Base-by-base conservation (phyloP, 148 eudicot genomes). In the Talinum fruticosum region DNA sequence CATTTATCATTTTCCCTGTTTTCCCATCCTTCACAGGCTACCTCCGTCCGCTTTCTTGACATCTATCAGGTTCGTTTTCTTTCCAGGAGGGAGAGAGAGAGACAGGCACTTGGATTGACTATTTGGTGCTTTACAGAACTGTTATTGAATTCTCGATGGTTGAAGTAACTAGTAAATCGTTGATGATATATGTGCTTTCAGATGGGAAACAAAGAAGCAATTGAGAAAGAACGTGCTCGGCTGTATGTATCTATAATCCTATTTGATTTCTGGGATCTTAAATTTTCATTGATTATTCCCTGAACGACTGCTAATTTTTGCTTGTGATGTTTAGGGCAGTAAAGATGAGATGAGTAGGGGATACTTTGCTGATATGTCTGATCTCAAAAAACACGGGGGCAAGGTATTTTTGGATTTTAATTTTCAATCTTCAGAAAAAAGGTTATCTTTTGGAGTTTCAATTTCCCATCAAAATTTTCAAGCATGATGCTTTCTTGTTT, bases 271-370 rank as follows among this genome's bases (percentile, higher is more conserved):
- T 78, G 24, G 8, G 19, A n/a, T 82, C 36, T 76, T 44, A 57
- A 51, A 14, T 49, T 70, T 80, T 76, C 66, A 79, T 67, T 59
- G 28, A 24, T 78, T 65, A 53, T 73, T 53, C 67, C 37, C 81
- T 80, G 72, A 35, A 64, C 76, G 79, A 30, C 32, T 69, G 3
- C 35, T 79, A 14, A 32, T 79, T 65, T 47, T 73, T 75, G 62
- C 29, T 78, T 59, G 83, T 79, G 32, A 80, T 3, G 33, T 88
- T 78, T 90, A 88, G 91, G 93, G 87, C 99, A 96, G 99, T 96
- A 75, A 82, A 80, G 99, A 96, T 91, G 99, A 96, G 89, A 85
- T 96, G 95, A 96, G 86, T 82, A 82, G 99, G 57, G 97, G 99
- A 28, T 91, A 91, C 82, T 96, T 93, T 83, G 97, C 97, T 76